A percentile compares a stretch with the other conserved stretches of the same genome.
These are phyloP conservation scores for Theobroma cacao DNA, from an alignment of 345 rosid genomes.

Conservation along the genomic window DNA sequence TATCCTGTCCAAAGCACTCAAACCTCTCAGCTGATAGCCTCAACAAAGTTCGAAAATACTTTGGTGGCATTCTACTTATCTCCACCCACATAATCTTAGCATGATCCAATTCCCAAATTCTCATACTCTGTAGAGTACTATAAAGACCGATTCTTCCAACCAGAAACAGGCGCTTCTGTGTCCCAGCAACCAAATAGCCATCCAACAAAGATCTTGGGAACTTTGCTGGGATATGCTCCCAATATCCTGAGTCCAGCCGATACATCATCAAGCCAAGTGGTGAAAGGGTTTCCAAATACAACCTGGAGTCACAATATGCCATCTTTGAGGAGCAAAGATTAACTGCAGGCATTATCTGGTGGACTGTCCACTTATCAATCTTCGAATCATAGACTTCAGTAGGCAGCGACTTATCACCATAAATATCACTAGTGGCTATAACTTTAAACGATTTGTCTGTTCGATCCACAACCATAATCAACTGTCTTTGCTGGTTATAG, in stretches of 20 bases:
- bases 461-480: conserved; percentile 86
- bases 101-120: conserved; percentile 96
- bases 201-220: conserved; percentile 91
- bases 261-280: conserved; percentile 97
- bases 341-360: conserved; percentile 94
- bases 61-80: conserved; percentile 93
- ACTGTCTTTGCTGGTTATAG: conserved; percentile 79
- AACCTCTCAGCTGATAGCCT: conserved; percentile 95
- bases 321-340: conserved; percentile 93
- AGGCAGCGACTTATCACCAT: conserved; percentile 81
- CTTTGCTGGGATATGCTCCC: conserved; percentile 95
- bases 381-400: conserved; percentile 92
- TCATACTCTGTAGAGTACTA: conserved; percentile 93
- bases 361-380: conserved; percentile 67
- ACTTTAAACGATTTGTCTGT: conserved; percentile 74
- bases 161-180: conserved; percentile 81
- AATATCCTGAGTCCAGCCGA: conserved; percentile 65
- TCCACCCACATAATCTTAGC: conserved; percentile 77
- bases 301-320: conserved; percentile 88
- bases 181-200: conserved; percentile 94
- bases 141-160: conserved; percentile 95
- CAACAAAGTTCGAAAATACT: conserved; percentile 78
- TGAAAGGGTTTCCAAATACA: conserved; percentile 91
- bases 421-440: conserved; percentile 86
- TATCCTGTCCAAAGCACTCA: conserved; percentile 97